Conservation (phyloP, 208 protist genomes). For the Leishmania major region DNA sequence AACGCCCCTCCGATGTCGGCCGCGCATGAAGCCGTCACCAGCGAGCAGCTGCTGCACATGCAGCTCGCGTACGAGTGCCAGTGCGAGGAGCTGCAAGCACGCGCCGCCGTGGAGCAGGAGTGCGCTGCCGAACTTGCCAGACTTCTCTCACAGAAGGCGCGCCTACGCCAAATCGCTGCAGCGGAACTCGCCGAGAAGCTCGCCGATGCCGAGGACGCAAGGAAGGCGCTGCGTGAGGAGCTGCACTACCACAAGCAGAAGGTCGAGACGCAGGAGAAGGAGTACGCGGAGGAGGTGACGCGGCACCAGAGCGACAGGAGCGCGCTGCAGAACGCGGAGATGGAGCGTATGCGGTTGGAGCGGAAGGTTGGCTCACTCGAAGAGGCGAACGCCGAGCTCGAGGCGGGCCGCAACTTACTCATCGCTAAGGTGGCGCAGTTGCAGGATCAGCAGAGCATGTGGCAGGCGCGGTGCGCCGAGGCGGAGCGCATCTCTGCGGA, state of each 20-base stretch:
- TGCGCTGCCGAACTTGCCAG: conserved; percentile 11
- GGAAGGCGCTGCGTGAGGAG: conserved; percentile 29
- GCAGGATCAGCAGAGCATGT: conserved; percentile 29
- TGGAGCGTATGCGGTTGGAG: conserved; percentile 38
- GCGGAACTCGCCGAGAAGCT: conserved; percentile 19
- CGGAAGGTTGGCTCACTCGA: conserved; percentile 41
- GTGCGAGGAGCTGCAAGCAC: conserved; percentile 34
- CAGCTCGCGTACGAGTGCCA: conserved; percentile 44
- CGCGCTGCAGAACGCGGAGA: conserved; percentile 38
- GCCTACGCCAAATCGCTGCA: conserved; percentile 16
- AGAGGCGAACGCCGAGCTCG: conserved; percentile 32
- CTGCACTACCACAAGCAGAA: conserved; percentile 31
- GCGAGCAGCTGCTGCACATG: not conserved
- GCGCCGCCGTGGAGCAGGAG: conserved; percentile 40
- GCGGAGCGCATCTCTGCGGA: conserved; percentile 32
- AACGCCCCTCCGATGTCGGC: not conserved
- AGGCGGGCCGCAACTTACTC: conserved; percentile 41
- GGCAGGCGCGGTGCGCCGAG: conserved; percentile 32
- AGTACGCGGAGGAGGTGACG: conserved; percentile 22
- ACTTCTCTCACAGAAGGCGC: conserved; percentile 16
- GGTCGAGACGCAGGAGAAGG: conserved; percentile 24
- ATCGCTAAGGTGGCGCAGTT: conserved; percentile 47
- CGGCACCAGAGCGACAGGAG: conserved; percentile 26
- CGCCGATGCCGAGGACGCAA: conserved; percentile 22
- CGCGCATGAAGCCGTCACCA: conserved; percentile 1